A percentile compares a stretch with the other conserved stretches of the same genome.
Conservation (phyloP, 2,329 filamentous ascomycete genomes). For the Magnaporthiopsis incrustans region DNA sequence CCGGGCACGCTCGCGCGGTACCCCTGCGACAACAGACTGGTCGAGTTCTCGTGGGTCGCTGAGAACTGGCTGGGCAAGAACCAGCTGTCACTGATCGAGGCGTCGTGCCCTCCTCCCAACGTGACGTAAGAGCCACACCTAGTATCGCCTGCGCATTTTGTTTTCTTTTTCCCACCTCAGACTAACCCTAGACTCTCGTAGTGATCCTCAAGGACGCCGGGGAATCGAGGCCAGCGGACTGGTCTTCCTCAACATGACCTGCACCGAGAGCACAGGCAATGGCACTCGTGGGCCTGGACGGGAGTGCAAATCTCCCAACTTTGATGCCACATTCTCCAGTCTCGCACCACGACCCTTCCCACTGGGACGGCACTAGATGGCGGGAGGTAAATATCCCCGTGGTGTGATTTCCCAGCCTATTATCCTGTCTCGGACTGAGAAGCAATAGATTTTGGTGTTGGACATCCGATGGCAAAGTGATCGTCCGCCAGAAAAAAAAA, state of each 20-base stretch:
- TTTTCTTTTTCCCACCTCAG: background rate
- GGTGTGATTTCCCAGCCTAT: background rate
- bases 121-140: background rate
- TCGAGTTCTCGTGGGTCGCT: conserved; percentile 35
- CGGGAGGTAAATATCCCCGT: background rate
- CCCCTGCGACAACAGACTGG: conserved; percentile 30
- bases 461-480: background rate
- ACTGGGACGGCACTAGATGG: background rate
- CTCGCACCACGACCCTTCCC: background rate
- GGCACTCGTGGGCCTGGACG: background rate
- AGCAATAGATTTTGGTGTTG: background rate
- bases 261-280: conserved; percentile 3
- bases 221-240: conserved; percentile 11
- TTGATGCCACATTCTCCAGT: background rate
- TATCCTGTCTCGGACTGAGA: background rate
- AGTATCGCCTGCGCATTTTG: background rate
- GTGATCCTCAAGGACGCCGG: conserved; percentile 10
- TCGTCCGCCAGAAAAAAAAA: background rate
- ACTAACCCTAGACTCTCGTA: background rate
- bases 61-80: conserved; percentile 8
- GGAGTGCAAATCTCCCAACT: background rate
- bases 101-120: conserved; percentile 27
- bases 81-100: conserved; percentile 35
- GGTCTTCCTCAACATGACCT: conserved; percentile 9
- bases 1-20: conserved; percentile 27